phyloP scores from a whole-genome alignment of 2,329 filamentous ascomycete species.

The Diaporthe eres region DNA sequence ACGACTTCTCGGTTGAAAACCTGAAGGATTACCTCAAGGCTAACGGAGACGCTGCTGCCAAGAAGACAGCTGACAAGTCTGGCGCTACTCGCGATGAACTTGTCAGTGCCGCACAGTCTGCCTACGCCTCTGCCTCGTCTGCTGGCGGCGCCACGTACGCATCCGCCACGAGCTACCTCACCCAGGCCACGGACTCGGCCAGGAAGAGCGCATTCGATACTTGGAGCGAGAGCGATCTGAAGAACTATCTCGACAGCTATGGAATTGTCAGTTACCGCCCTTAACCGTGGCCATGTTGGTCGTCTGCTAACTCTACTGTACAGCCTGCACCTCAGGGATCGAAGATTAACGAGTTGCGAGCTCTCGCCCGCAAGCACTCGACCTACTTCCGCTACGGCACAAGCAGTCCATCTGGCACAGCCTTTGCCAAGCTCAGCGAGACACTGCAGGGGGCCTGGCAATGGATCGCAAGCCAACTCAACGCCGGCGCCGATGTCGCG shows the following conservation, averaged over 20 bases:
- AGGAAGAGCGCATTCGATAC: slow-evolving; percentile 79
- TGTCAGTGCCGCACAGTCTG: slow-evolving; percentile 73
- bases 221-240: slow-evolving; percentile 82
- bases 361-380: slow-evolving; percentile 78
- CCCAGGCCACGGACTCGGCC: slow-evolving; percentile 73
- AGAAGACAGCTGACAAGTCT: slow-evolving; percentile 73
- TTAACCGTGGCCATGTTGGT: background rate
- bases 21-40: slow-evolving; percentile 71
- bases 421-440: slow-evolving; percentile 75
- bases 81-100: slow-evolving; percentile 81
- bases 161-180: slow-evolving; percentile 79
- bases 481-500: slow-evolving; percentile 62
- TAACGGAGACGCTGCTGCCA: slow-evolving; percentile 67
- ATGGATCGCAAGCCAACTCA: slow-evolving; percentile 66
- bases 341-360: slow-evolving; percentile 77
- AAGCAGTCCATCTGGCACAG: slow-evolving; percentile 73
- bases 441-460: slow-evolving; percentile 62
- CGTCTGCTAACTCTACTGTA: slow-evolving; percentile 43
- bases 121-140: slow-evolving; percentile 71
- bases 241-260: slow-evolving; percentile 84
- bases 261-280: slow-evolving; percentile 67
- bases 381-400: slow-evolving; percentile 86
- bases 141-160: slow-evolving; percentile 72
- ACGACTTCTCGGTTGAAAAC: slow-evolving; percentile 81
- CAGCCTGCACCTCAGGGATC: slow-evolving; percentile 74